Evolutionary conservation across 176 grass and related monocot species (phyloP), one percentile per base, ranked within the genome.

Genomic region (Musa acuminata): DNA sequence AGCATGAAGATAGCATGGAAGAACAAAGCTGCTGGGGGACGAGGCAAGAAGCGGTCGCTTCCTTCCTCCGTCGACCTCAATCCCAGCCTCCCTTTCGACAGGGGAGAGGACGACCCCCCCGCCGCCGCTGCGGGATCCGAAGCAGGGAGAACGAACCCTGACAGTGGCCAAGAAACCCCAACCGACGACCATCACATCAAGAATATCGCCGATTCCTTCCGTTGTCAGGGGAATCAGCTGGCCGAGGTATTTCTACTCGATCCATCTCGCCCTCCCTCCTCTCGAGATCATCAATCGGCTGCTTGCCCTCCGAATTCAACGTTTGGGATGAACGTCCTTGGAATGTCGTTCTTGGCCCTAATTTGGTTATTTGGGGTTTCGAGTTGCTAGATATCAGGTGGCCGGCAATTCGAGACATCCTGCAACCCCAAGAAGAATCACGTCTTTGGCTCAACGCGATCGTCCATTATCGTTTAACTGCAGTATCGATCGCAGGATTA

Each of bases 161-260:
- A 17, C 50, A 20, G 25, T 1, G 51, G 52, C 10, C 52, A 55
- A 27, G 20, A 25, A 16, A 17, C 13, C 52, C 23, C 12, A 23
- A 55, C 69, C 19, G 23, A 53, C n/a, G 82, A 74, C 51, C 64
- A 64, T 49, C 64, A 69, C 73, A 48, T 79, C n/a, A 67, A 69
- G 51, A 24, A 50, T 26, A 68, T 84, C 8, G 55, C 68, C 16
- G 72, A 84, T 12, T 88, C 68, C 16, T 85, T 90, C 63, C 81
- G 83, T 21, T 55, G 57, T 19, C 80, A 86, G 57, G 91, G 91
- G 69, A 49, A 90, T 74, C 89, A 73, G 52, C 72, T 95, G 20
- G 91, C 91, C 0, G 91, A 95, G 91, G 91, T 95, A 78, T 29
- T 0, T 49, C 58, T 21, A 22, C 53, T 58, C 20, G 29, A 49